Conservation (phyloP, 352 stramenopile genomes). For the Pythium volutum region DNA sequence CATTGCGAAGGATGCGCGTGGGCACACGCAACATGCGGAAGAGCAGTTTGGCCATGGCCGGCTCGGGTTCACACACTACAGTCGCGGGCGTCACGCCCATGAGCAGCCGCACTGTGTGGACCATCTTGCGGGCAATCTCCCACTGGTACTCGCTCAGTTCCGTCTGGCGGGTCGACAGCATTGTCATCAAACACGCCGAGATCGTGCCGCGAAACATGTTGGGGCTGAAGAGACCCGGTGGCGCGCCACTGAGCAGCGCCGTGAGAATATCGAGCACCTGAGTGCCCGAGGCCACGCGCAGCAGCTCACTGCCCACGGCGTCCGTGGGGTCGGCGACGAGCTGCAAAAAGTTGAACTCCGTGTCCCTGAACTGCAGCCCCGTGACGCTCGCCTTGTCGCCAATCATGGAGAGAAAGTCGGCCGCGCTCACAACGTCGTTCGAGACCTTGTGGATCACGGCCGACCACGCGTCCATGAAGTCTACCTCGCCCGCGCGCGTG, state of each 20-base stretch:
- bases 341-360: constrained; percentile 66
- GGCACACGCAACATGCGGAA: constrained; percentile 47
- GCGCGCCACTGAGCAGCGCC: constrained; percentile 48
- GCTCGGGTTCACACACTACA: constrained; percentile 37
- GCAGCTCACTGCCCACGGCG: constrained; percentile 37
- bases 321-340: constrained; percentile 51
- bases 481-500: constrained; percentile 45
- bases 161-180: constrained; percentile 31
- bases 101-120: constrained; percentile 50
- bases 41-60: constrained; percentile 50
- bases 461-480: constrained; percentile 77
- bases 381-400: constrained; percentile 33
- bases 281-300: constrained; percentile 48
- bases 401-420: constrained; percentile 60
- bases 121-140: constrained; percentile 41
- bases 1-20: not conserved
- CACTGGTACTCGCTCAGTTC: constrained; percentile 52
- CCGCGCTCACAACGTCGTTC: constrained; percentile 52
- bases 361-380: constrained; percentile 40
- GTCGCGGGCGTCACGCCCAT: constrained; percentile 26
- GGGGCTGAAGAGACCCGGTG: constrained; percentile 50
- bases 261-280: constrained; percentile 69
- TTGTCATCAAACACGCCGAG: constrained; percentile 41
- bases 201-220: constrained; percentile 73
- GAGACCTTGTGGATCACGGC: constrained; percentile 61